These are phyloP conservation scores for Hemileia vastatrix DNA, from an alignment of 1,284 basidiomycete genomes.

Conservation along the genomic window DNA sequence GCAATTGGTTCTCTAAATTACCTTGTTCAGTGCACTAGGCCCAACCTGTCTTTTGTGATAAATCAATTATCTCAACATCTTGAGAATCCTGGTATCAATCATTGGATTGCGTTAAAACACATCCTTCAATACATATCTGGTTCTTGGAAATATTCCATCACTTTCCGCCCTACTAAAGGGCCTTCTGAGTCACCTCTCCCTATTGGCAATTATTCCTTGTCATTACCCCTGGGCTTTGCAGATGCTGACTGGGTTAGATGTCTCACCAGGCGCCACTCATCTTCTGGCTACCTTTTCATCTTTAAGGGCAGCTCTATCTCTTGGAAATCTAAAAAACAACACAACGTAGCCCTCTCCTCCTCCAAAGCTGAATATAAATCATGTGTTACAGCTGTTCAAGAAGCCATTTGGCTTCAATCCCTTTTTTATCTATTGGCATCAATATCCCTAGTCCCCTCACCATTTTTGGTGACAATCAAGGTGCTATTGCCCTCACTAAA, in stretches of 20 bases:
- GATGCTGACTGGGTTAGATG: neutral
- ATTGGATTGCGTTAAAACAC: neutral
- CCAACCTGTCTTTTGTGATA: neutral
- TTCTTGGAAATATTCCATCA: neutral
- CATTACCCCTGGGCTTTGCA: no score
- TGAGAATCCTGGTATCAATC: neutral
- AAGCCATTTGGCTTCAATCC: neutral
- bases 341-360: neutral
- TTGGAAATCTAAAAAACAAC: neutral
- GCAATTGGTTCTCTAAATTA: neutral
- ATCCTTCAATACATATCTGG: neutral
- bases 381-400: neutral
- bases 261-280: neutral
- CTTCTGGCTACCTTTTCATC: no score
- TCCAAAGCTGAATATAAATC: conserved; percentile 8
- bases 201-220: no score
- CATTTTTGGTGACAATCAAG: no score
- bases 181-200: neutral
- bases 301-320: conserved; percentile 3
- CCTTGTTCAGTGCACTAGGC: neutral
- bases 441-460: no score
- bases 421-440: no score
- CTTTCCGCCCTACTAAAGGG: no score
- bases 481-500: no score
- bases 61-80: no score